phyloP scores from a whole-genome alignment of 139 green algal genomes.

The Picochlorum sp. region DNA sequence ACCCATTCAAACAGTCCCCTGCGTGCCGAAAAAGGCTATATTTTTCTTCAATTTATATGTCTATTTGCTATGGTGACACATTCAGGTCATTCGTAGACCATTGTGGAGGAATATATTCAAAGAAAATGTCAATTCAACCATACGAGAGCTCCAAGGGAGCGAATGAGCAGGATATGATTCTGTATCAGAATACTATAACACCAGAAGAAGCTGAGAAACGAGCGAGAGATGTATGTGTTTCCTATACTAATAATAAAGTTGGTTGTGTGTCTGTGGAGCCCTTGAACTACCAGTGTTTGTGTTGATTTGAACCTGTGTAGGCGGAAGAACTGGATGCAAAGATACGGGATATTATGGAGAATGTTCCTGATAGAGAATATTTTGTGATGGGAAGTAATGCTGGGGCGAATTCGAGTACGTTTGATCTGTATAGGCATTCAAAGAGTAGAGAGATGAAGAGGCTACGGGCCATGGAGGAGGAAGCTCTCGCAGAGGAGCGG shows the following conservation, averaged over 20 bases:
- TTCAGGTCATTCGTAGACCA: no score
- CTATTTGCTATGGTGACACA: no score
- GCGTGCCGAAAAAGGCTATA: no score
- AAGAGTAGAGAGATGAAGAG: conserved; percentile 53
- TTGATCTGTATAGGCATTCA: conserved; percentile 78
- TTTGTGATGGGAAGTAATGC: conserved; percentile 72
- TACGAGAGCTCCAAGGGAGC: no score
- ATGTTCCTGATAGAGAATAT: conserved; percentile 59
- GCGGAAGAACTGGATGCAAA: conserved; percentile 75
- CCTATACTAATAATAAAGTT: no score
- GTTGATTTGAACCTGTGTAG: conserved; percentile 23
- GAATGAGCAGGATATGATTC: no score
- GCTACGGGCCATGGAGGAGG: conserved; percentile 35
- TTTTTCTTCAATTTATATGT: no score
- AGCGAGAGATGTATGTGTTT: not conserved
- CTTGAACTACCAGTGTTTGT: no score
- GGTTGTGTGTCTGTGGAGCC: no score
- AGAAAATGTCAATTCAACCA: no score
- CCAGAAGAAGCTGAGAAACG: not conserved
- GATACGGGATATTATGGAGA: conserved; percentile 73
- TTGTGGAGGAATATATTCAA: no score
- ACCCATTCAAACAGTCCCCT: no score
- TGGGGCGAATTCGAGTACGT: conserved; percentile 79
- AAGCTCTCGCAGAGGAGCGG: not conserved
- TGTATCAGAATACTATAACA: not conserved